These are phyloP conservation scores for Datura wrightii DNA, from an alignment of 257 asterid species.

Conservation along the genomic window DNA sequence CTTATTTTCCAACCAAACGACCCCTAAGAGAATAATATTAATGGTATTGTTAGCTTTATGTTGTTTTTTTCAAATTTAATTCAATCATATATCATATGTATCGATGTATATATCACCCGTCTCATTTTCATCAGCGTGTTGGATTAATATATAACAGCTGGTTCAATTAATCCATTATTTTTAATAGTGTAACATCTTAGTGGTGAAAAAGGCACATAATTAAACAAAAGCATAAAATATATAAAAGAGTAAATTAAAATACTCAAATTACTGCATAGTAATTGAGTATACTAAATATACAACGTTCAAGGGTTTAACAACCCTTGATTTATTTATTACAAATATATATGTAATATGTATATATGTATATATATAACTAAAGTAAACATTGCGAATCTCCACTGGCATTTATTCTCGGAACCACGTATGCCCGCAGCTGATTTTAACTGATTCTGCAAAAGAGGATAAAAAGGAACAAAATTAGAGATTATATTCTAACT, in stretches of 20 bases:
- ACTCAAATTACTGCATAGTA: conserved; percentile 9
- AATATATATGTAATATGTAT: no score
- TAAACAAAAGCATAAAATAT: neutral
- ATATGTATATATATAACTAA: neutral
- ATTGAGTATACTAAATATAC: neutral
- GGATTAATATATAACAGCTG: neutral
- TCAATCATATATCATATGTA: no score
- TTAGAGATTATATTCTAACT: no score
- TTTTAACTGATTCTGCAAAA: conserved; percentile 2
- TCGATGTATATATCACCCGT: no score
- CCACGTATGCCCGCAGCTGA: neutral
- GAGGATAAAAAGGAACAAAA: neutral
- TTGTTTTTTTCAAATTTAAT: no score
- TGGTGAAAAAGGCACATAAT: neutral
- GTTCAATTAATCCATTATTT: neutral
- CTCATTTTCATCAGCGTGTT: no score
- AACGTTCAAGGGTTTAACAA: neutral
- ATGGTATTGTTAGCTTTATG: no score
- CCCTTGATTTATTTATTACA: conserved; percentile 6
- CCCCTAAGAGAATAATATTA: no score
- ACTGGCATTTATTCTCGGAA: neutral
- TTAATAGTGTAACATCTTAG: neutral
- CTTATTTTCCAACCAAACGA: no score
- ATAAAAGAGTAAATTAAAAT: neutral
- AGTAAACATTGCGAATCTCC: neutral